Evolutionary conservation across 768 basidiomycete genomes (phyloP).

Genomic region (Amanita thiersii): DNA sequence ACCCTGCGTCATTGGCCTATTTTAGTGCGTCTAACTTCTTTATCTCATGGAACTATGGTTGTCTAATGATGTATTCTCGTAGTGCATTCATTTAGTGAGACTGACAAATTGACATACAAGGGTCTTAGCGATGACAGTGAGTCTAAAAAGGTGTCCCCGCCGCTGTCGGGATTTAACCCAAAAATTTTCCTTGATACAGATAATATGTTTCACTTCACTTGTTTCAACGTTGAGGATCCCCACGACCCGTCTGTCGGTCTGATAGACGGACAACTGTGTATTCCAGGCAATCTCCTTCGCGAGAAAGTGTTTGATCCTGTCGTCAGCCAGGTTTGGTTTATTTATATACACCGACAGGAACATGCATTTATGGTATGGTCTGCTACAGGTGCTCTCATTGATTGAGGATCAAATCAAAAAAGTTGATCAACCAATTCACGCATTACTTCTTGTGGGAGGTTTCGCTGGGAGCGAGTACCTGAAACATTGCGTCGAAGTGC

Average conservation of each 20-base stretch:
- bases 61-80: constrained; percentile 6
- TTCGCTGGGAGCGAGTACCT: constrained; percentile 85
- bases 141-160: constrained; percentile 11
- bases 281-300: constrained; percentile 73
- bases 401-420: constrained; percentile 69
- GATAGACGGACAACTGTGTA: constrained; percentile 75
- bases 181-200: constrained; percentile 30
- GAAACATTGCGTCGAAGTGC: constrained; percentile 68
- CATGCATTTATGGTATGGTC: neutral
- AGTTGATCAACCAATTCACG: constrained; percentile 69
- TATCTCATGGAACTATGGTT: constrained; percentile 5
- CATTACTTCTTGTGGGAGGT: constrained; percentile 83
- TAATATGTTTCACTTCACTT: constrained; percentile 82
- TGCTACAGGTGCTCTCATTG: constrained; percentile 59
- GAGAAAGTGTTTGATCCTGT: constrained; percentile 89
- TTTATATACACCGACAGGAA: constrained; percentile 8
- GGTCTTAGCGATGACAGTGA: constrained; percentile 72
- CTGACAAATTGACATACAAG: constrained; percentile 72
- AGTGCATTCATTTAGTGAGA: constrained; percentile 84
- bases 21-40: constrained; percentile 41
- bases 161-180: constrained; percentile 1
- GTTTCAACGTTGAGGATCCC: constrained; percentile 82
- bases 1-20: constrained; percentile 73
- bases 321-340: constrained; percentile 54
- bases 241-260: constrained; percentile 76